These are phyloP conservation scores for Vigna trinervia DNA, from an alignment of 306 rosid genomes.

Conservation along the genomic window DNA sequence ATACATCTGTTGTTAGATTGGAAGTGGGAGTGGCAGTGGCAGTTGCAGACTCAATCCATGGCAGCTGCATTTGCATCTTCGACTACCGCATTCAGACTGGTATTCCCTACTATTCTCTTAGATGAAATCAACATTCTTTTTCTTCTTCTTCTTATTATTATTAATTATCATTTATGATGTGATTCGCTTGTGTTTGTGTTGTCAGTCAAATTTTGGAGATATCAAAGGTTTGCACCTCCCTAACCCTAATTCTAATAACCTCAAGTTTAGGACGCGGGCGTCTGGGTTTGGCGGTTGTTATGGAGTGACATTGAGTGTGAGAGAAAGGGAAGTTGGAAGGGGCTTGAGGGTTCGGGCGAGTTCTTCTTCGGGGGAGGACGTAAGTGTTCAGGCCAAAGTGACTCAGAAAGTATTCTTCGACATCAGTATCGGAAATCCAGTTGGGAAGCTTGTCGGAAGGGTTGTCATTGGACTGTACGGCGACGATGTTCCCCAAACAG, in stretches of 20 bases:
- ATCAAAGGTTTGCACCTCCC: slow-evolving; percentile 21
- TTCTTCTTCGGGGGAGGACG: slow-evolving; percentile 38
- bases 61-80: slow-evolving; percentile 31
- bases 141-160: background rate
- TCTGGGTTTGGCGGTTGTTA: slow-evolving; percentile 17
- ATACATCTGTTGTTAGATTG: background rate
- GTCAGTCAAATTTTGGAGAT: slow-evolving; percentile 38
- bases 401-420: slow-evolving; percentile 87
- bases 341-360: slow-evolving; percentile 16
- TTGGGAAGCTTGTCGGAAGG: slow-evolving; percentile 89
- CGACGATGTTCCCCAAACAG: slow-evolving; percentile 93
- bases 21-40: background rate
- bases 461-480: slow-evolving; percentile 94
- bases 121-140: background rate
- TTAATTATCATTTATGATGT: background rate
- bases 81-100: slow-evolving; percentile 31
- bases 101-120: background rate
- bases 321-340: background rate
- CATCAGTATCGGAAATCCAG: slow-evolving; percentile 89
- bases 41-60: background rate
- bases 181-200: slow-evolving; percentile 13
- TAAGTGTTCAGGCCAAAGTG: slow-evolving; percentile 68
- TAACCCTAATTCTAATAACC: slow-evolving; percentile 32
- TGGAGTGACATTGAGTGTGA: slow-evolving; percentile 19
- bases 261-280: background rate